phyloP scores from a whole-genome alignment of 2,329 filamentous ascomycete genomes.

The Colletotrichum tofieldiae region DNA sequence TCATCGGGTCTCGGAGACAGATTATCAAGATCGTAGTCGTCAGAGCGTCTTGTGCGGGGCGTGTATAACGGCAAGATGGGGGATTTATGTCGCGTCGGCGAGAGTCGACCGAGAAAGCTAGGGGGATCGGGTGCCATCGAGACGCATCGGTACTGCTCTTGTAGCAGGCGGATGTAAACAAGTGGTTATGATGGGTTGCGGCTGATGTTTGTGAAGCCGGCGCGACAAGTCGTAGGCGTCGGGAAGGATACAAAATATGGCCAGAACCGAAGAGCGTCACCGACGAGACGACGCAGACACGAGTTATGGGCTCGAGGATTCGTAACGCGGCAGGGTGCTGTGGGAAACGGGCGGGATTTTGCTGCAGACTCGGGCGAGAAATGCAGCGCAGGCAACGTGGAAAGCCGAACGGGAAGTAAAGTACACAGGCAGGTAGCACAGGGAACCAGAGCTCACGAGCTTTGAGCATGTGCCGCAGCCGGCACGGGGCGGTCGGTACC shows the following conservation, averaged over 20 bases:
- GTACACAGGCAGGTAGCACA: conserved; percentile 7
- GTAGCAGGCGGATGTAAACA: not conserved
- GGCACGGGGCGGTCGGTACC: conserved; percentile 16
- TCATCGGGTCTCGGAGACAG: conserved; percentile 56
- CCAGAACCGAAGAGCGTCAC: not conserved
- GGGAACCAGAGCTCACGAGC: conserved; percentile 39
- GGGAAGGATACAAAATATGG: not conserved
- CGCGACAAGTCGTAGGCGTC: not conserved
- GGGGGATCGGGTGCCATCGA: conserved; percentile 41
- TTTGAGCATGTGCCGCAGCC: conserved; percentile 41
- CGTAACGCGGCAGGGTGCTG: conserved; percentile 3
- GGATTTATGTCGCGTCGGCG: conserved; percentile 38
- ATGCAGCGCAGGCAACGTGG: not conserved
- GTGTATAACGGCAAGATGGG: conserved; percentile 50
- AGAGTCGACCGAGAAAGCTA: conserved; percentile 44
- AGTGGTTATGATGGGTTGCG: not conserved
- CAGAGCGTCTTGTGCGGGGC: conserved; percentile 45
- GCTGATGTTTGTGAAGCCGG: not conserved
- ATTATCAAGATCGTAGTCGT: conserved; percentile 57
- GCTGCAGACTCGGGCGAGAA: not conserved
- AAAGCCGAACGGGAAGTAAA: not conserved
- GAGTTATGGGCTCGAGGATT: not conserved
- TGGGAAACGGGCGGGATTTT: not conserved
- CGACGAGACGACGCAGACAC: not conserved
- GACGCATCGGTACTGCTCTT: conserved; percentile 8